phyloP scores from a whole-genome alignment of 2,329 filamentous ascomycete genomes.

The Sporothrix mexicana region DNA sequence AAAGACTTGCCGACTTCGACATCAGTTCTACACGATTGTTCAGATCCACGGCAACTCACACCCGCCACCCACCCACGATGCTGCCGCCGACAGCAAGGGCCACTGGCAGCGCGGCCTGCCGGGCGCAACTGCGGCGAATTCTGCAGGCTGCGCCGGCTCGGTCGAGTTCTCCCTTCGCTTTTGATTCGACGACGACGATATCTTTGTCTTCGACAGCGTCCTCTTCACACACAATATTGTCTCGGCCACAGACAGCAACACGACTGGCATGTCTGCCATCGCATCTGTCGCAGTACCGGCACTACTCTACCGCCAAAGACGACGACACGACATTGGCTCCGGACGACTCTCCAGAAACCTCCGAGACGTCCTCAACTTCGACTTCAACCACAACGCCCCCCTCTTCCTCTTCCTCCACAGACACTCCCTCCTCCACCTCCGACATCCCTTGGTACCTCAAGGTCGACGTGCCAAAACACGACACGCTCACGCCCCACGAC shows the following conservation, averaged over 20 bases:
- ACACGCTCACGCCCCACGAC: slow-evolving; percentile 54
- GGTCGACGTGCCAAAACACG: slow-evolving; percentile 64
- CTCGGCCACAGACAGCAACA: background rate
- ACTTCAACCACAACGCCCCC: background rate
- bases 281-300: background rate
- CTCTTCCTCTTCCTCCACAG: background rate
- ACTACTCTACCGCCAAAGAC: no score
- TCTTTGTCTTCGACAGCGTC: background rate
- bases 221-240: background rate
- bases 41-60: background rate
- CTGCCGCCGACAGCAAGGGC: slow-evolving; percentile 33
- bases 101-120: slow-evolving; percentile 25
- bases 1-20: background rate
- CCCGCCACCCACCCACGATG: slow-evolving; percentile 23
- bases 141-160: background rate
- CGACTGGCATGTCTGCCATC: background rate
- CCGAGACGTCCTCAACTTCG: background rate
- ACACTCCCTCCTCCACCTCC: background rate
- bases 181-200: background rate
- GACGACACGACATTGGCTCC: background rate
- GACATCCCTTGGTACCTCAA: slow-evolving; percentile 78
- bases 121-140: slow-evolving; percentile 27
- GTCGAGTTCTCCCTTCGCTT: background rate
- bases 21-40: background rate
- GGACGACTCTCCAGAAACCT: background rate